Conservation (phyloP, 2,329 filamentous ascomycete genomes). For the Pseudogymnoascus sp. region DNA sequence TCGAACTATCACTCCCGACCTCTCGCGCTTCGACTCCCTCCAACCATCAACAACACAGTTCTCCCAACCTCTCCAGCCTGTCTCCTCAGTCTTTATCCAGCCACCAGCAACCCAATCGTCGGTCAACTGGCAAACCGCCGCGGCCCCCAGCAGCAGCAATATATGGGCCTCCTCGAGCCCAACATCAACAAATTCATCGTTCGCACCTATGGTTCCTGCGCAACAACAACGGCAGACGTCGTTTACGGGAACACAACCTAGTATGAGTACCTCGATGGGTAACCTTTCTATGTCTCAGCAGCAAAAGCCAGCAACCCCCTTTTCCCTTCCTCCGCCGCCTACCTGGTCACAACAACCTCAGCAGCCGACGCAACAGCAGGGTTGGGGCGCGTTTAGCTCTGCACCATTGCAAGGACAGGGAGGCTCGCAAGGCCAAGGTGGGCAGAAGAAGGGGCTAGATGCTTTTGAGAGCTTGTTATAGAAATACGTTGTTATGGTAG, state of each 20-base stretch:
- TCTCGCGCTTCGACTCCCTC: slow-evolving; percentile 46
- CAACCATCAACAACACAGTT: slow-evolving; percentile 54
- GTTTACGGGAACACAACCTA: slow-evolving; percentile 25
- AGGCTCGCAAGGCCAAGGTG: slow-evolving; percentile 12
- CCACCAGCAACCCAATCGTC: slow-evolving; percentile 1
- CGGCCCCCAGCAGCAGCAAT: slow-evolving; percentile 17
- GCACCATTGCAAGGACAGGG: slow-evolving; percentile 23
- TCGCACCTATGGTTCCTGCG: slow-evolving; percentile 13
- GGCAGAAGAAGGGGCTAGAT: slow-evolving; percentile 40
- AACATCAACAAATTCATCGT: slow-evolving; percentile 19
- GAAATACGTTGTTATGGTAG: neutral
- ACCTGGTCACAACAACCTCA: slow-evolving; percentile 23
- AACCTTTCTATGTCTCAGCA: slow-evolving; percentile 41
- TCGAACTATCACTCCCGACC: slow-evolving; percentile 52
- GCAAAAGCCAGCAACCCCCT: slow-evolving; percentile 36
- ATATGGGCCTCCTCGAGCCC: slow-evolving; percentile 22
- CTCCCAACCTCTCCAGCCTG: slow-evolving; percentile 43
- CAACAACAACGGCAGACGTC: slow-evolving; percentile 17
- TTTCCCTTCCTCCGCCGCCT: slow-evolving; percentile 51
- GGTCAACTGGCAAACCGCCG: slow-evolving; percentile 11
- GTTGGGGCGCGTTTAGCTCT: slow-evolving; percentile 11
- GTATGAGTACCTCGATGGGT: slow-evolving; percentile 38
- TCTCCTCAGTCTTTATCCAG: slow-evolving; percentile 31
- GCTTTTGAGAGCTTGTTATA: slow-evolving; percentile 49
- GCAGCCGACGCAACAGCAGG: slow-evolving; percentile 18